Base-by-base conservation (phyloP, 2,329 filamentous ascomycete genomes). In the Hymenoscyphus repandus region DNA sequence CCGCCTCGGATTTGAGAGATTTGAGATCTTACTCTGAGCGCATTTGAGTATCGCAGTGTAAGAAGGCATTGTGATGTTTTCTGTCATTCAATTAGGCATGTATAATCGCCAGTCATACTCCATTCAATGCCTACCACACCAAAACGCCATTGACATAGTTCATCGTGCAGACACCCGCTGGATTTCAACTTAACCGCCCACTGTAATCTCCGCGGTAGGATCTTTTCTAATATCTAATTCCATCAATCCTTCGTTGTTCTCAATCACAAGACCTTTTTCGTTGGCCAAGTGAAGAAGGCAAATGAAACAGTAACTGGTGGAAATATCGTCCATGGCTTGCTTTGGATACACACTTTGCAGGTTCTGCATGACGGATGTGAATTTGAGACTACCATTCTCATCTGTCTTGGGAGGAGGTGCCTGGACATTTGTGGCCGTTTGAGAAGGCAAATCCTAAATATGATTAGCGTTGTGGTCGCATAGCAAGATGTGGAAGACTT, bases 261-360 rank as follows among this genome's bases (percentile, higher is more conserved):
- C 74, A 45, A 89, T 78, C 12, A 84, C 75, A 37, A 89, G 68
- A 1, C 85, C 85, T 66, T 88, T 86, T 63, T 89, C 85, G 59
- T 89, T 89, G n/a, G 85, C 85, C 58, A 89, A 62, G 71, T 89
- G 85, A 49, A 89, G 69, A 32, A 88, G 67, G 62, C 83, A 88
- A 57, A 99, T 99, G 71, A 97, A 99, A 68, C 93, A 95, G 70
- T 74, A 86, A 56, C 80, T 95, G 0, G 93, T 99, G 33, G 90
- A 96, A 64, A 99, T 97, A 69, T 99, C 93, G 54, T 86, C 83
- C 82, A 99, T 88, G 53, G 83, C 82, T 59, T 88, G 78, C 68
- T 88, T 87, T 10, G 90, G 85, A 64, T 99, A 99, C 6, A 96
- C 90, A 4, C 77, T 71, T 66, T 95, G 88, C 42, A 99, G 73